Base-by-base conservation (phyloP, 2,329 filamentous ascomycete genomes). In the Cytospora leucostoma region DNA sequence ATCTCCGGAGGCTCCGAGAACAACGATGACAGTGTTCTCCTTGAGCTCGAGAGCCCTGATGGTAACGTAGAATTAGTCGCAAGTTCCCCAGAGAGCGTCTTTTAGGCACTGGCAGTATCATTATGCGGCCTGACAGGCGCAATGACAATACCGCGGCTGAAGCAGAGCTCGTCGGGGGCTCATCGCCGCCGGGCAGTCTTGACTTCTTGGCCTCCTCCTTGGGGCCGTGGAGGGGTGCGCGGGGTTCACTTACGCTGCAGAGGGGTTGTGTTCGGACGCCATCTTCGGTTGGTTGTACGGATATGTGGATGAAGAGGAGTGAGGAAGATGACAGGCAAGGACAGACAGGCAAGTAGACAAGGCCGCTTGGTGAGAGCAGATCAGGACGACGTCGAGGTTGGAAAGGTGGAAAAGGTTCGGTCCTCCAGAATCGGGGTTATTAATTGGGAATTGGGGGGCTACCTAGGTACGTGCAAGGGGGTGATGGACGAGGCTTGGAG, bases 21-120 rank as follows among this genome's bases (percentile, higher is more conserved):
- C 95, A 73, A 99, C 86, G 73, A 99, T 96, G 75, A 93, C 87
- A 69, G 95, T 99, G 85, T 99, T 96, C 75, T 98, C 92, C 85
- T 97, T 99, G 75, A 99, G 89, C 87, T 99, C 95, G 79, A 96
- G 84, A 73, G 87, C 88, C 75, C 92, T 96, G 77, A 70, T 64
- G 64, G 64, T 66, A 59, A 62, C 69, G 65, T 57, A 64, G 64
- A 51, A 71, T 82, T 73, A 82, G 74, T 68, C 74, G 75, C 71
- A 75, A 71, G 63, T 62, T 47, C 60, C 49, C 38, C n/a, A 17
- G 2, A 52, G 32, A 34, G 10, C 19, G 40, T 37, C 21, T 38
- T 53, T 12, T 21, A 19, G 8, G n/a, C n/a, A 10, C n/a, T 4
- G 17, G n/a, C 44, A 47, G 27, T 3, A 13, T 37, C 7, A 13